Evolutionary conservation across 306 rosid species (phyloP), one percentile per base, ranked within the genome.

Genomic region (Vigna angularis): DNA sequence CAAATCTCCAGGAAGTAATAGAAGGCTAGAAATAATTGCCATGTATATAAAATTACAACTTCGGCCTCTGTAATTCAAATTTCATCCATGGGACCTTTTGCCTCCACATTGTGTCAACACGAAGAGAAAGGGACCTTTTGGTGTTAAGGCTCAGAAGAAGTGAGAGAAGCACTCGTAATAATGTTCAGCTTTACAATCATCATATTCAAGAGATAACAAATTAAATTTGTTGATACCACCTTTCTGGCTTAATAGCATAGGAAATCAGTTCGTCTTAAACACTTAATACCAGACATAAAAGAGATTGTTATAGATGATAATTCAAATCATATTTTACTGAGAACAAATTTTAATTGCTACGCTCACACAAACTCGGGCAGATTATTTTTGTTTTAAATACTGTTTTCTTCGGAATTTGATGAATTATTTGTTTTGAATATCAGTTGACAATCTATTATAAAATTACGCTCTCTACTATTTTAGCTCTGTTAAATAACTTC

Each of bases 181-280:
- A 26, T 38, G 38, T 24, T 36, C 26, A 40, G 57, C 67, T 42
- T 15, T 17, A 69, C 38, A 26, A 38, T 16, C 59, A 75, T 28
- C 13, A 36, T 17, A 32, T 58, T n/a, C 13, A 11, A 49, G 77
- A 18, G 50, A 75, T 16, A 70, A 48, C 24, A 50, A n/a, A 50
- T 18, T 51, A 24, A 44, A 74, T 74, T 63, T 76, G 50, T 26
- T 47, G 52, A 75, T 53, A 17, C 55, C 7, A 75, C 32, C 48
- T 15, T 17, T 66, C 4, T 12, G 45, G 70, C 63, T 76, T 10
- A 66, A 53, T 74, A 53, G 48, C 61, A 57, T 38, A 38, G 57
- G 42, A 61, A 49, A 58, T 51, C 55, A 53, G 36, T 17, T 45
- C 56, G 52, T 17, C 66, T 42, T 51, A 47, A 62, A 56, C 72